These are phyloP conservation scores for Cynara cardunculus DNA, from an alignment of 129 eudicot genomes.

Conservation along the genomic window DNA sequence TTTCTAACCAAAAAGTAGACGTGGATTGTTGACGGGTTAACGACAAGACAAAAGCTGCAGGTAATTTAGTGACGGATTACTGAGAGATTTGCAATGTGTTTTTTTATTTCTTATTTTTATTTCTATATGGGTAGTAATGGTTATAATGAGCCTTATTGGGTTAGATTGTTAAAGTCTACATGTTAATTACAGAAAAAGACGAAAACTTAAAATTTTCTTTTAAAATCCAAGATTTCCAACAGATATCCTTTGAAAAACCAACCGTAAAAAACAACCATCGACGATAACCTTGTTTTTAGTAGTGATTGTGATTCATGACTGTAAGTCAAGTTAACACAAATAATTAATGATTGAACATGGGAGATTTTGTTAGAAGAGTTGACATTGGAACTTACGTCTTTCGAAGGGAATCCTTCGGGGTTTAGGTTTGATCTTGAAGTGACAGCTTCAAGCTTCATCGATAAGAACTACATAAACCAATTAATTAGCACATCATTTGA, in stretches of 20 bases:
- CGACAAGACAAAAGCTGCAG: too few species aligned
- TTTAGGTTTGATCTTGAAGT: conserved; percentile 58
- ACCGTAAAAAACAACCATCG: too few species aligned
- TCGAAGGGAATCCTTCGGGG: conserved; percentile 70
- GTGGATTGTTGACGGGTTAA: neutral
- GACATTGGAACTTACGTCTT: conserved; percentile 63
- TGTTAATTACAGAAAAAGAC: too few species aligned
- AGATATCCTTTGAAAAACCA: too few species aligned
- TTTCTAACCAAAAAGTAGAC: neutral
- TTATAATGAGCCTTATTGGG: neutral
- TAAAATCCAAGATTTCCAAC: too few species aligned
- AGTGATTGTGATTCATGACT: neutral
- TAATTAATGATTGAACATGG: neutral
- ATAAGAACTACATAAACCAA: conserved; percentile 55
- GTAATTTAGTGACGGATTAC: neutral
- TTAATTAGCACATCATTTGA: neutral
- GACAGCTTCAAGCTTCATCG: conserved; percentile 97
- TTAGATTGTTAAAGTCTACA: too few species aligned
- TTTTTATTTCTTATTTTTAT: too few species aligned
- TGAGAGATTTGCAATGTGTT: too few species aligned
- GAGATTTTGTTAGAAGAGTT: neutral
- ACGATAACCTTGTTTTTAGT: too few species aligned
- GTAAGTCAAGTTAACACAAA: neutral
- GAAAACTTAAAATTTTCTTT: too few species aligned
- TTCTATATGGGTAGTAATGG: neutral